phyloP scores from a whole-genome alignment of 208 protist genomes.

The Acanthamoeba lenticulata region DNA sequence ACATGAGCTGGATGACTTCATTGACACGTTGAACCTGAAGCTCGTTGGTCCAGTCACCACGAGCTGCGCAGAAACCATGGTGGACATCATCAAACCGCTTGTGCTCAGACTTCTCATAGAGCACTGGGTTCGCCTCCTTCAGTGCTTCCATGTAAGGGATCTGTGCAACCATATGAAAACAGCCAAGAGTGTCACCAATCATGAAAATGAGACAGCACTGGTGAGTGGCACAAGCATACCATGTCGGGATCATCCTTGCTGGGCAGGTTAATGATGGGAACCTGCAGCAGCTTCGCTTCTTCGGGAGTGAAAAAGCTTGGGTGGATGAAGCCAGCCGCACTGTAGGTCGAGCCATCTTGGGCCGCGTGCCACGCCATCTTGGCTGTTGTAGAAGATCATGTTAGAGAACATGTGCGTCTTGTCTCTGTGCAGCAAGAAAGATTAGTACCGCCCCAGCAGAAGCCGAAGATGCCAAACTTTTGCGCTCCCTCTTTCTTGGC shows the following conservation, averaged over 20 bases:
- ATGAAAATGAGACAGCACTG: neutral
- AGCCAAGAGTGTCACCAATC: too few species aligned
- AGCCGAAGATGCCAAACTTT: neutral
- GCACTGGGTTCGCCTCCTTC: neutral
- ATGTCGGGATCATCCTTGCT: constrained; percentile 10
- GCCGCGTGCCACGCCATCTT: neutral
- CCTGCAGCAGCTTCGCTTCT: neutral
- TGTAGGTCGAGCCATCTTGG: neutral
- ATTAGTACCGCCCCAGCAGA: constrained; percentile 1
- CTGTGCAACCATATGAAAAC: neutral
- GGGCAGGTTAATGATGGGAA: neutral
- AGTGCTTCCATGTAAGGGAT: constrained; percentile 33
- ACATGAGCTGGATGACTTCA: neutral
- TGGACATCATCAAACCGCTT: constrained; percentile 14
- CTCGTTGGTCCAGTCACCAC: neutral
- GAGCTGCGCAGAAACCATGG: neutral
- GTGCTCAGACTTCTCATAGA: neutral
- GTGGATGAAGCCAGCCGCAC: neutral
- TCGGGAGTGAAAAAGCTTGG: neutral
- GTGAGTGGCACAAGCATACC: neutral
- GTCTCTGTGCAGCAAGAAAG: neutral
- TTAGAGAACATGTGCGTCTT: too few species aligned
- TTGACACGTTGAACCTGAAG: neutral
- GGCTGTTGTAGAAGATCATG: neutral
- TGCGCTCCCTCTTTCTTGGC: neutral